These are phyloP conservation scores for Gossypium ekmanianum DNA, from an alignment of 345 rosid species.

Conservation along the genomic window DNA sequence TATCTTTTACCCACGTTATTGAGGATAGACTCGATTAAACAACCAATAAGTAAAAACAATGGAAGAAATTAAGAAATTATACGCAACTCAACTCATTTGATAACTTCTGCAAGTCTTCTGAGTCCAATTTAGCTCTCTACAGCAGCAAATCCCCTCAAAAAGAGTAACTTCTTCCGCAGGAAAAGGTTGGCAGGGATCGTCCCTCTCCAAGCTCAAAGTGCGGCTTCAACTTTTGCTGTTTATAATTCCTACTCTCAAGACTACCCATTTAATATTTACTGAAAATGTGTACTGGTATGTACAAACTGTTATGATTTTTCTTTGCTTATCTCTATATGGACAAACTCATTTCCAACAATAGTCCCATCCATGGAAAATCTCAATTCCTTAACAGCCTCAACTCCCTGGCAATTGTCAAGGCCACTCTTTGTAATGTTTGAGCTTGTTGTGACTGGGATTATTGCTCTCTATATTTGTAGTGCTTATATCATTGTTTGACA, in stretches of 20 bases:
- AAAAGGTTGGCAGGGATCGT: background rate
- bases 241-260: background rate
- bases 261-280: background rate
- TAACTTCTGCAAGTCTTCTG: background rate
- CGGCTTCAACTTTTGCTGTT: background rate
- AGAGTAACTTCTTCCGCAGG: background rate
- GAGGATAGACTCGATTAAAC: no score
- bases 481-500: constrained; percentile 26
- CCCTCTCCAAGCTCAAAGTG: background rate
- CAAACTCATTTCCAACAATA: constrained; percentile 41
- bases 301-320: constrained; percentile 7
- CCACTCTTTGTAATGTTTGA: constrained; percentile 28
- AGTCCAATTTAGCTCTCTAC: background rate
- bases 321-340: constrained; percentile 41
- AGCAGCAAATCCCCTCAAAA: background rate
- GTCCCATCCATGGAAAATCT: constrained; percentile 75
- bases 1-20: background rate
- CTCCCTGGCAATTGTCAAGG: constrained; percentile 44
- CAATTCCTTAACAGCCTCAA: constrained; percentile 62
- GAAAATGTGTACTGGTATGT: background rate
- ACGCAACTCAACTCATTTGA: background rate
- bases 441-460: constrained; percentile 24
- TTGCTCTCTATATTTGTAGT: constrained; percentile 24
- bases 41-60: no score
- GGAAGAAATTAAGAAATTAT: background rate